These are phyloP conservation scores for Aspergillus nanangensis DNA, from an alignment of 495 filamentous ascomycete genomes.

Conservation along the genomic window DNA sequence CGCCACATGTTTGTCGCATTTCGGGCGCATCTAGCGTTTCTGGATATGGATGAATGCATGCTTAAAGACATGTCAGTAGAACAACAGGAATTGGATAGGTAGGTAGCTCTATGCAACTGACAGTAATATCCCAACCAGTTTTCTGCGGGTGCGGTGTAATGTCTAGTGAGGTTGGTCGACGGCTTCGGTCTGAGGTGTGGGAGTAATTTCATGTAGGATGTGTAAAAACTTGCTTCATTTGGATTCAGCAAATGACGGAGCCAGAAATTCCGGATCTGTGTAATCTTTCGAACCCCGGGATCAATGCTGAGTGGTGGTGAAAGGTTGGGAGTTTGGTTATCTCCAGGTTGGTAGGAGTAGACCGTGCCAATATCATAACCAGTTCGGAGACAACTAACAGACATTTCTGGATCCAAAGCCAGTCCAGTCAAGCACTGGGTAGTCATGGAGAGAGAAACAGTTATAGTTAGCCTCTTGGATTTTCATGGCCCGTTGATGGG, in stretches of 20 bases:
- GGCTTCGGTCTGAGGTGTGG: slow-evolving; percentile 13
- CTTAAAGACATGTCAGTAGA: slow-evolving; percentile 14
- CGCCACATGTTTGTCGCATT: slow-evolving; percentile 26
- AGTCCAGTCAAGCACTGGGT: slow-evolving; percentile 26
- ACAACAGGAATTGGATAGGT: no score
- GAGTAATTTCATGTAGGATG: slow-evolving; percentile 16
- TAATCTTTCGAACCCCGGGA: slow-evolving; percentile 6
- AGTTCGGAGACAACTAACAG: slow-evolving; percentile 19
- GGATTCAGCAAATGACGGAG: slow-evolving; percentile 28
- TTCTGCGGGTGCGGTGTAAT: slow-evolving; percentile 5
- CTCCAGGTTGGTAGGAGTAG: slow-evolving; percentile 26
- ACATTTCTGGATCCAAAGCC: slow-evolving; percentile 19
- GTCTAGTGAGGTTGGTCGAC: slow-evolving; percentile 3
- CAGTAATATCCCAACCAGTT: slow-evolving; percentile 38
- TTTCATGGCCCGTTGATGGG: no score
- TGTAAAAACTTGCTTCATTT: slow-evolving; percentile 18
- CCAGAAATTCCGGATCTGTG: slow-evolving; percentile 39
- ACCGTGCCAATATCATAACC: slow-evolving; percentile 28
- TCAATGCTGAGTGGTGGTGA: slow-evolving; percentile 10
- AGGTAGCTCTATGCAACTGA: slow-evolving; percentile 20
- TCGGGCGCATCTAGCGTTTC: slow-evolving; percentile 3
- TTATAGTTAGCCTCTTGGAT: no score
- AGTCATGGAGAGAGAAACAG: no score
- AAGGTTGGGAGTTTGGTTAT: no score
- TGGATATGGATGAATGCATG: slow-evolving; percentile 30